Base-by-base conservation (phyloP, 2,329 filamentous ascomycete species). In the Capronia epimyces region DNA sequence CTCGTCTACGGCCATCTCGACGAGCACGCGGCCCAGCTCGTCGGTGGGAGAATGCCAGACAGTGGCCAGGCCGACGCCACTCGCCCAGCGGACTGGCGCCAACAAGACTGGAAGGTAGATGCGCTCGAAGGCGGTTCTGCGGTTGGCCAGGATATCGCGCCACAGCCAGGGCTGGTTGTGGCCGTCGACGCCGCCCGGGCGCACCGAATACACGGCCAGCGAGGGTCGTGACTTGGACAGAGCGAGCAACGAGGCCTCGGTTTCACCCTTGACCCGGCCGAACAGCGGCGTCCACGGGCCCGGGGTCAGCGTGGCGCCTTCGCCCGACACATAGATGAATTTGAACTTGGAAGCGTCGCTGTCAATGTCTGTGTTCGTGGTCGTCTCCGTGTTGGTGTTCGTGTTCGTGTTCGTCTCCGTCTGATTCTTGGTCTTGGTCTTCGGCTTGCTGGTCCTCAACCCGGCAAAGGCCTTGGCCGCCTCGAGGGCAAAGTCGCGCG, bases 211-310 rank as follows among this genome's bases (percentile, higher is more conserved):
- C 1, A 78, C 72, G 24, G 70, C 73, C 48, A 88, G 72, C 5
- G 68, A 61, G 1, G 66, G 65, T 3, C 69, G 65, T 56, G 63
- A 55, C 24, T 69, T 67, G 12, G 68, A 64, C 12, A 87, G 65
- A 0, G 74, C 71, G 1, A 83, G 72, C 1, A 90, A 73, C 1
- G 71, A 66, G 1, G 71, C 57, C 66, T 90, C 86, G 0, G 79
- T 77, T 63, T 81, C 74, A 10, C 86, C 86, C 65, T 90, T 89
- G 49, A 86, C 74, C 10, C 75, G 71, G 1, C 73, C 82, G 61
- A 80, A 89, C 39, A 79, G 67, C 15, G 75, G 65, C 0, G 82
- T 78, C 59, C 82, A 75, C 3, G 65, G 63, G 2, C 76, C 75
- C 0, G 83, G 84, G 1, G 67, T 67, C 15, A 75, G 75, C 1